These are phyloP conservation scores for Hypoxylon sp. DNA, from an alignment of 2,329 filamentous ascomycete genomes.

Conservation along the genomic window DNA sequence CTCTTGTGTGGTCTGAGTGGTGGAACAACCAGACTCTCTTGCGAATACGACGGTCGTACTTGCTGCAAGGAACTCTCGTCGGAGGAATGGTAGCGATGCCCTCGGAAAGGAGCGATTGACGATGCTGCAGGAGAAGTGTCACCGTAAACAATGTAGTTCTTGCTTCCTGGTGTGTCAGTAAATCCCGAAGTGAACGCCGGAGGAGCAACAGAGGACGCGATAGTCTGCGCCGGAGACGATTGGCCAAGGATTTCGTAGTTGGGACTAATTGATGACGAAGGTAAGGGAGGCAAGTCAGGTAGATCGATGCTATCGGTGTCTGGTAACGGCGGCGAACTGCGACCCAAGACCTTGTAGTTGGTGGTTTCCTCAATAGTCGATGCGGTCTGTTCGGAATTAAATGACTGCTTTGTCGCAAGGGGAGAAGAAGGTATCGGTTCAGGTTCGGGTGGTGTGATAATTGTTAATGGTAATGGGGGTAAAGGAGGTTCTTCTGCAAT, in stretches of 20 bases:
- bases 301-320: constrained; percentile 56
- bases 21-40: constrained; percentile 69
- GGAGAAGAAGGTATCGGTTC: constrained; percentile 34
- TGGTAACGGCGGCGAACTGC: constrained; percentile 57
- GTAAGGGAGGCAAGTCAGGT: constrained; percentile 29
- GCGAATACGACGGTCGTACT: constrained; percentile 64
- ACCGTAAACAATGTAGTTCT: constrained; percentile 67
- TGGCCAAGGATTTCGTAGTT: constrained; percentile 66
- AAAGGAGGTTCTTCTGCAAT: constrained; percentile 47
- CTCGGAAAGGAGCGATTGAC: constrained; percentile 51
- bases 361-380: constrained; percentile 61
- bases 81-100: constrained; percentile 49
- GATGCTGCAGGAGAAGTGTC: constrained; percentile 55
- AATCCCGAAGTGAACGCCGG: constrained; percentile 49
- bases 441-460: constrained; percentile 34
- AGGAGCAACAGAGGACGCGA: constrained; percentile 54
- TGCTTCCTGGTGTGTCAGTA: constrained; percentile 51
- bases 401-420: constrained; percentile 53
- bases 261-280: constrained; percentile 57
- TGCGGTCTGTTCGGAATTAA: constrained; percentile 54
- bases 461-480: constrained; percentile 50
- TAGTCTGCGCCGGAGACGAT: constrained; percentile 60
- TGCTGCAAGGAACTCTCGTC: constrained; percentile 51
- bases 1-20: constrained; percentile 64
- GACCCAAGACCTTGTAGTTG: constrained; percentile 67